Evolutionary conservation across 2,329 filamentous ascomycete species (phyloP), one percentile per base, ranked within the genome.

Genomic region (Claviceps cyperi): DNA sequence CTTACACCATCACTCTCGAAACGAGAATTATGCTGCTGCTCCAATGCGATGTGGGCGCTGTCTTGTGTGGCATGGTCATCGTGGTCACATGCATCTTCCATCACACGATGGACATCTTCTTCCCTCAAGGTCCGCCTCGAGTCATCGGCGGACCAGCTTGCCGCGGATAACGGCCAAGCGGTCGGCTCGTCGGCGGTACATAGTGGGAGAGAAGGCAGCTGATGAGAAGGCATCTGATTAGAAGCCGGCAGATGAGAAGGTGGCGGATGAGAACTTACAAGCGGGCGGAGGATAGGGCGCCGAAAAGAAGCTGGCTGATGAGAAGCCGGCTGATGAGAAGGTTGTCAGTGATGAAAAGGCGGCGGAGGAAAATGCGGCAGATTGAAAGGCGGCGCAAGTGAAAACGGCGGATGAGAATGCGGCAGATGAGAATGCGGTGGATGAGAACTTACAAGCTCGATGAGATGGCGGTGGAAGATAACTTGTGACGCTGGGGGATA

Each of bases 151-250:
- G 67, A 69, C 53, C 63, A 62, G 52, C 61, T 64, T 41, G 64
- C 66, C 36, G 70, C 58, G 5, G 66, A 68, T 17, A 66, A 58
- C n/a, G 17, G 67, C 67, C 43, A 70, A 52, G 2, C 60, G 65
- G 54, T 67, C 55, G 15, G 68, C 67, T 43, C 67, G 62, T 48
- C 65, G 62, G 17, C 65, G 60, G 21, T 22, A 3, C 46, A 68
- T 68, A 53, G 68, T 65, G n/a, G 47, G 67, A 69, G 36, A 63
- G n/a, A 66, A 24, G 5, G 22, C 22, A 24, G 5, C 22, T 28
- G 24, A 28, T 9, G 24, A 28, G 22, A 24, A 24, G 22, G 1
- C 22, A 2, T 3, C 2, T 1, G 22, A 59, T 50, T 67, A 64
- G 5, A 66, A 62, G 53, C 66, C 57, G 2, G 60, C 63, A 15